These are phyloP conservation scores for Groenewaldozyma sp. DNA, from an alignment of 1,139 yeast species.

Conservation along the genomic window DNA sequence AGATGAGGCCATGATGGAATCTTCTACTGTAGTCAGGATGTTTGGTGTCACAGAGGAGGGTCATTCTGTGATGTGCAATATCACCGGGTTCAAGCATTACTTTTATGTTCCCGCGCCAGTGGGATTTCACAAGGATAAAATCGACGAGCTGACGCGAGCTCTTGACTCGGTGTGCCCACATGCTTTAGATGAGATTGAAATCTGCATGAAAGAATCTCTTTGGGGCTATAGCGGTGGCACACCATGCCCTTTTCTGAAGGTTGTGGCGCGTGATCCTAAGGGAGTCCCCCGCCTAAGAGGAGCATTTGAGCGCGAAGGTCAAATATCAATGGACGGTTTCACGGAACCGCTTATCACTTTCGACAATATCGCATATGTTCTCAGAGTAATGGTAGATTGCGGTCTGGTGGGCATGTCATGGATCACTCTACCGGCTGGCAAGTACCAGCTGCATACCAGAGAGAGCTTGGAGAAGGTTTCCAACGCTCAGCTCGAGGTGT, in stretches of 20 bases:
- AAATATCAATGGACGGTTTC: slow-evolving; percentile 42
- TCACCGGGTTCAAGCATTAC: slow-evolving; percentile 82
- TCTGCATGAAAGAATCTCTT: slow-evolving; percentile 67
- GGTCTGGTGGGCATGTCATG: slow-evolving; percentile 91
- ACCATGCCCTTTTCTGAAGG: slow-evolving; percentile 71
- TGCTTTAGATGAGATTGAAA: slow-evolving; percentile 43
- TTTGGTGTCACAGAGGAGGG: slow-evolving; percentile 90
- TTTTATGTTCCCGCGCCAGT: slow-evolving; percentile 87
- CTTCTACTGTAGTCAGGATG: slow-evolving; percentile 60
- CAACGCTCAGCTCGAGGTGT: slow-evolving; percentile 77
- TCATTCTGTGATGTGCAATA: slow-evolving; percentile 79
- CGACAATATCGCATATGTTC: slow-evolving; percentile 79
- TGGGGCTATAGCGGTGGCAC: slow-evolving; percentile 88
- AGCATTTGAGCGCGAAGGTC: slow-evolving; percentile 71
- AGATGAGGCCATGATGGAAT: slow-evolving; percentile 55
- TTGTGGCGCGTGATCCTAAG: slow-evolving; percentile 56
- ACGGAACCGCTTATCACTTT: slow-evolving; percentile 45
- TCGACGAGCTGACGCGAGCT: slow-evolving; percentile 39
- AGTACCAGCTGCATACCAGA: slow-evolving; percentile 42
- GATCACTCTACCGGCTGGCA: slow-evolving; percentile 78
- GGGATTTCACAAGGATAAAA: slow-evolving; percentile 52
- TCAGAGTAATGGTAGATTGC: slow-evolving; percentile 88
- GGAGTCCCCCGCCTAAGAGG: slow-evolving; percentile 60
- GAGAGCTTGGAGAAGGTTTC: slow-evolving; percentile 39
- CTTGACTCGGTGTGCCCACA: slow-evolving; percentile 16